A percentile compares a stretch with the other conserved stretches of the same genome.
phyloP scores from a whole-genome alignment of 1,284 basidiomycete genomes.

The Sporisorium graminicola region DNA sequence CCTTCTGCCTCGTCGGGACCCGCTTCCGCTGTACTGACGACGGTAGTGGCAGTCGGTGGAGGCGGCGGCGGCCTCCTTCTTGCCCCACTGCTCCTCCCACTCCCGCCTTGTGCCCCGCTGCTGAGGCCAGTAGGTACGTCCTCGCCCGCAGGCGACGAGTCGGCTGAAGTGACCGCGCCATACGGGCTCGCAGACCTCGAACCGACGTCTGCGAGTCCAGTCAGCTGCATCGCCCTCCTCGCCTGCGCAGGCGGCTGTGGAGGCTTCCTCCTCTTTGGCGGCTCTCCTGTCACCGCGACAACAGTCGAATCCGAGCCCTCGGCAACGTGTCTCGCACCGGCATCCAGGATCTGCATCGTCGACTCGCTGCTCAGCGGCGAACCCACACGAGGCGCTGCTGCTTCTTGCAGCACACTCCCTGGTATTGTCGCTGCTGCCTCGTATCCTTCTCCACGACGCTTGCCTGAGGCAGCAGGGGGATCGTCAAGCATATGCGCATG shows the following conservation, averaged over 20 bases:
- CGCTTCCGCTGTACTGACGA: neutral
- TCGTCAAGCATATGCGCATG: slow-evolving; percentile 52
- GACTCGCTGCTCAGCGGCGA: slow-evolving; percentile 23
- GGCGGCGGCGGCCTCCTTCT: slow-evolving; percentile 12
- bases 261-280: slow-evolving; percentile 25
- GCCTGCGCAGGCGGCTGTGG: slow-evolving; percentile 28
- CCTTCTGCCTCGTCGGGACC: neutral
- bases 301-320: slow-evolving; percentile 21
- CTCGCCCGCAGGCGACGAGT: slow-evolving; percentile 4
- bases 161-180: neutral
- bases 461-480: slow-evolving; percentile 7
- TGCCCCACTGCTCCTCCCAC: neutral
- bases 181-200: slow-evolving; percentile 9
- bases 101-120: no score
- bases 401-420: no score
- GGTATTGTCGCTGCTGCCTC: no score
- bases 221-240: slow-evolving; percentile 21
- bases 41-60: neutral
- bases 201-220: slow-evolving; percentile 3
- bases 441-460: neutral
- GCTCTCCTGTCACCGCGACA: neutral
- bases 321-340: neutral
- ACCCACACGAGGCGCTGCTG: neutral
- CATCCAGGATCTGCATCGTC: slow-evolving; percentile 15
- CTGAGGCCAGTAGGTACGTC: no score